These are phyloP conservation scores for Xanthoconium stramineum DNA, from an alignment of 768 basidiomycete genomes.

Conservation along the genomic window DNA sequence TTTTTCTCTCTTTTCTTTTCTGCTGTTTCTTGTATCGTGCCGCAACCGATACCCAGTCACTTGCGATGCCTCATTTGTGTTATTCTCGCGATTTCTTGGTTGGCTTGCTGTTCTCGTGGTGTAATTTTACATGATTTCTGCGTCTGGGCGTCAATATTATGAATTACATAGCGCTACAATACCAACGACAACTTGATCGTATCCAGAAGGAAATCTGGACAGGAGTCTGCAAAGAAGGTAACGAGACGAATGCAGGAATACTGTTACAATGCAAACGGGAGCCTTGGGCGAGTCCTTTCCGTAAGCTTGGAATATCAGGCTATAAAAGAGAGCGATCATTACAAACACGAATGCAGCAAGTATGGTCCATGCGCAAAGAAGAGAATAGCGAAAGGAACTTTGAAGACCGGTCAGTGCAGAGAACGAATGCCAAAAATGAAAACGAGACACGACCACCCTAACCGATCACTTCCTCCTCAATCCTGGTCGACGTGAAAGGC, in stretches of 20 bases:
- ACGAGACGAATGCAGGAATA: neutral
- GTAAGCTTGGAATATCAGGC: neutral
- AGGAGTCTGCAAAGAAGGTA: neutral
- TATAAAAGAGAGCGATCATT: neutral
- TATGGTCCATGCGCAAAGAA: constrained; percentile 6
- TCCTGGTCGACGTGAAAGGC: constrained; percentile 7
- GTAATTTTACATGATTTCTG: neutral
- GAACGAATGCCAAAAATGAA: neutral
- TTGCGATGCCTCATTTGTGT: neutral
- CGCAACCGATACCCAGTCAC: constrained; percentile 1
- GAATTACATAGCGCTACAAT: neutral
- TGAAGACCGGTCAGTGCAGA: neutral
- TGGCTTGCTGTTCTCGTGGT: neutral
- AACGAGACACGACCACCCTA: neutral
- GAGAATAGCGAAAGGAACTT: constrained; percentile 1
- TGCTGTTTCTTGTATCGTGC: neutral
- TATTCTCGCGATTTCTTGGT: neutral
- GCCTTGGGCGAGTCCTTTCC: neutral
- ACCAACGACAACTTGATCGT: neutral
- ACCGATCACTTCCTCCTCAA: constrained; percentile 7
- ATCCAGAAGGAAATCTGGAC: neutral
- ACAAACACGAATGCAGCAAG: neutral
- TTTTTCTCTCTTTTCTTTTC: neutral
- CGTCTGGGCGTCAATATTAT: too few relatives aligned
- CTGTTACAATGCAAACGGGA: constrained; percentile 1